Percentiles rank a stretch among this genome's conserved stretches.
Evolutionary conservation across 1,284 basidiomycete species (phyloP).

Genomic region (Ceratobasidium theobromae): DNA sequence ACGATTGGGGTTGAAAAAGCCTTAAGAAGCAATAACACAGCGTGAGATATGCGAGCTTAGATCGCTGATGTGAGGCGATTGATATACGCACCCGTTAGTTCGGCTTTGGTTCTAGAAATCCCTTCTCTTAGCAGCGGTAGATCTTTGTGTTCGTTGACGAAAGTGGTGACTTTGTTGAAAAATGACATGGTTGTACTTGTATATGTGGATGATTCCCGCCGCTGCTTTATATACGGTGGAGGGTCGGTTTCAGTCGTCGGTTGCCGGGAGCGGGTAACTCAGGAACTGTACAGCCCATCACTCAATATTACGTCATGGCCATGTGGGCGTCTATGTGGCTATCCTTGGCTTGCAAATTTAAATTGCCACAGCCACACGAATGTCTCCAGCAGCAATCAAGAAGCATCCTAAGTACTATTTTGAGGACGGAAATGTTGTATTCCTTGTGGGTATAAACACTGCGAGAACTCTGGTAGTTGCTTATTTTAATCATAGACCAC

Average conservation of each 20-base stretch:
- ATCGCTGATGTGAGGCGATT: constrained; percentile 23
- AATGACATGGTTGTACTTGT: constrained; percentile 42
- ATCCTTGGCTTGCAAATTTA: background rate
- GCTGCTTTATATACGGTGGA: constrained; percentile 1
- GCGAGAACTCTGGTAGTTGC: background rate
- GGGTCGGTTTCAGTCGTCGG: constrained; percentile 17
- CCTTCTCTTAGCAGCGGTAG: constrained; percentile 47
- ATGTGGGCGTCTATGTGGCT: background rate
- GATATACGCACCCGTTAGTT: constrained; percentile 31
- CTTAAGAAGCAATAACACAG: background rate
- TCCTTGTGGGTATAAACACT: background rate
- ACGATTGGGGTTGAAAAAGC: constrained; percentile 56
- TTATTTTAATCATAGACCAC: background rate
- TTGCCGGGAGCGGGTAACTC: too few species aligned
- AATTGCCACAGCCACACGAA: background rate
- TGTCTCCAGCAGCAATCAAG: background rate
- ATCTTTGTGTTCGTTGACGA: constrained; percentile 39
- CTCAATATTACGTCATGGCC: constrained; percentile 15
- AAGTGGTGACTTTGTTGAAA: constrained; percentile 42
- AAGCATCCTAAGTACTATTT: constrained; percentile 28
- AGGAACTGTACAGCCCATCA: constrained; percentile 26
- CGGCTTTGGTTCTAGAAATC: constrained; percentile 46
- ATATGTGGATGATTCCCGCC: background rate
- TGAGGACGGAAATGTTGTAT: constrained; percentile 33
- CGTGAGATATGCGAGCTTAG: background rate